These are phyloP conservation scores for Hymenotorrendiella dingleyae DNA, from an alignment of 2,329 filamentous ascomycete species.

Conservation along the genomic window DNA sequence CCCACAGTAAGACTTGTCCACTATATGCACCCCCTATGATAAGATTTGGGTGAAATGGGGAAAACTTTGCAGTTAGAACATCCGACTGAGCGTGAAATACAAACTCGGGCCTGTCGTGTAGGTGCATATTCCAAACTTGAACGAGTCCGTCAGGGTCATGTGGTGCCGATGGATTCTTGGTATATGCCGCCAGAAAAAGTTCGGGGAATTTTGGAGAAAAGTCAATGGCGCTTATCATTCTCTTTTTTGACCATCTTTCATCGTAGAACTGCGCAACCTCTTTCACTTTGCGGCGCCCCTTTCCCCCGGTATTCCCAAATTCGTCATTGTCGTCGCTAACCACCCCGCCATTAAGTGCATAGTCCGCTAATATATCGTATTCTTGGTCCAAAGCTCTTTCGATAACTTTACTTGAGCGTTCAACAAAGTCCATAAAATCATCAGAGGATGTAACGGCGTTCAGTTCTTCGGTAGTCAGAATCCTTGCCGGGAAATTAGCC, in stretches of 20 bases:
- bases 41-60: constrained; percentile 95
- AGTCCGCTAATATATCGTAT: constrained; percentile 94
- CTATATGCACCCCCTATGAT: constrained; percentile 96
- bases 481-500: constrained; percentile 69
- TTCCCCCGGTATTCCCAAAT: constrained; percentile 60
- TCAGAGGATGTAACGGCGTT: constrained; percentile 85
- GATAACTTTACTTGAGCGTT: constrained; percentile 93
- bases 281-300: constrained; percentile 69
- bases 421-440: constrained; percentile 92
- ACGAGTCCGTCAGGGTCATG: constrained; percentile 91
- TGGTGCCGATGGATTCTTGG: constrained; percentile 91
- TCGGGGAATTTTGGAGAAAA: constrained; percentile 96
- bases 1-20: constrained; percentile 94
- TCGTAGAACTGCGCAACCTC: constrained; percentile 93
- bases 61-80: constrained; percentile 92
- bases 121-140: constrained; percentile 94
- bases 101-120: constrained; percentile 92
- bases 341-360: constrained; percentile 70
- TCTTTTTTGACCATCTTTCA: constrained; percentile 92
- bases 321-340: constrained; percentile 81
- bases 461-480: constrained; percentile 77
- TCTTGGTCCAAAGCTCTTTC: constrained; percentile 92
- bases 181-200: constrained; percentile 88
- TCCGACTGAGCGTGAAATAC: constrained; percentile 95
- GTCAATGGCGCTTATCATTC: constrained; percentile 91